A percentile compares a stretch with the other conserved stretches of the same genome.
Evolutionary conservation across 2,329 filamentous ascomycete species (phyloP).

Genomic region (Sporothrix variecibatus): DNA sequence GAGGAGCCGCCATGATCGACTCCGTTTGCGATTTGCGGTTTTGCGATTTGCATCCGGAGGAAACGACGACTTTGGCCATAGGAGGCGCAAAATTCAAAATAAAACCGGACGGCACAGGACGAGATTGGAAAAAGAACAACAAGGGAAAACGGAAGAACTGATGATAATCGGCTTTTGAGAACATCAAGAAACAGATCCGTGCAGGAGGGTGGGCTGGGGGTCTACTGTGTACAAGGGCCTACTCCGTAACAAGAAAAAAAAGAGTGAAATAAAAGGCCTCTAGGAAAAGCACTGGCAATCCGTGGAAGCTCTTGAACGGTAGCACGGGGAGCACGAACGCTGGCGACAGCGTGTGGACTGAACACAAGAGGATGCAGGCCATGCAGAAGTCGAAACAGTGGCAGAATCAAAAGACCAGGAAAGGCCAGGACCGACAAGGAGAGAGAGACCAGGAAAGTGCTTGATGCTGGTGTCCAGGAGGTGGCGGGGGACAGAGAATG

Average conservation of each 20-base stretch:
- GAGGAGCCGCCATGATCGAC: slow-evolving; percentile 15
- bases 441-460: neutral
- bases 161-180: neutral
- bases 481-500: neutral
- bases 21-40: neutral
- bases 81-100: too few species aligned
- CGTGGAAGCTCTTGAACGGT: neutral
- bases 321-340: neutral
- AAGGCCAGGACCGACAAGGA: neutral
- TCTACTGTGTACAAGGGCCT: neutral
- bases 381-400: slow-evolving; percentile 19
- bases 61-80: neutral
- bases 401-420: neutral
- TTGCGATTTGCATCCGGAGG: neutral
- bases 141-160: neutral
- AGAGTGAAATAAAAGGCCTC: neutral
- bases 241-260: neutral
- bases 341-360: neutral
- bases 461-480: neutral
- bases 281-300: neutral
- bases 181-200: neutral
- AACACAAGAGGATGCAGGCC: slow-evolving; percentile 7
- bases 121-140: neutral
- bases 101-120: neutral
- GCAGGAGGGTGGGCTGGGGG: neutral